phyloP scores from a whole-genome alignment of 305 asterid genomes.

The Coffea humblotiana region DNA sequence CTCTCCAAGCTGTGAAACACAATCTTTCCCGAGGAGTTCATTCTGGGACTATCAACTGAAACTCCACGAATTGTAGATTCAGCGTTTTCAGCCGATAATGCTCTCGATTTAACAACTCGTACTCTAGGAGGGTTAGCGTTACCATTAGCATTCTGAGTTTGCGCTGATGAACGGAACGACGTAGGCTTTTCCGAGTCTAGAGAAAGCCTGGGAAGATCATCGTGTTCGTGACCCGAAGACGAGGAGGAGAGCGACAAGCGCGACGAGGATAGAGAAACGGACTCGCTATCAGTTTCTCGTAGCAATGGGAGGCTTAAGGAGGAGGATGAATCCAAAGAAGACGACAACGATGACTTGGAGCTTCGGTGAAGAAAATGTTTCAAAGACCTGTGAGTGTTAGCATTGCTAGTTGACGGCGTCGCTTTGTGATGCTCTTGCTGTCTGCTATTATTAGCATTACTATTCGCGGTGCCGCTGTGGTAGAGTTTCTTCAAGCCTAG shows the following conservation, averaged over 20 bases:
- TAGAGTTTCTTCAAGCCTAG: constrained; percentile 70
- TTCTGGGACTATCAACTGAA: constrained; percentile 82
- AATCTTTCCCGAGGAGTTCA: constrained; percentile 87
- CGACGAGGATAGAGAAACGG: constrained; percentile 37
- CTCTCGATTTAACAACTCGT: constrained; percentile 46
- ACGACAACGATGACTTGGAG: constrained; percentile 50
- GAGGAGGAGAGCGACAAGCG: constrained; percentile 82
- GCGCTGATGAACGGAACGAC: constrained; percentile 35
- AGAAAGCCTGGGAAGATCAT: constrained; percentile 81
- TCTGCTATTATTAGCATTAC: constrained; percentile 6
- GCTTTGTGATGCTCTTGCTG: constrained; percentile 52
- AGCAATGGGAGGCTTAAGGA: constrained; percentile 58
- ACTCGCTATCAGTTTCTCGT: constrained; percentile 56
- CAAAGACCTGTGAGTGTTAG: constrained; percentile 39
- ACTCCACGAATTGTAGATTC: constrained; percentile 40
- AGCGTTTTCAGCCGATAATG: constrained; percentile 46
- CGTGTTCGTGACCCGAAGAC: constrained; percentile 85
- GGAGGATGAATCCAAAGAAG: constrained; percentile 49
- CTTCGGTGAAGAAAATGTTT: constrained; percentile 68
- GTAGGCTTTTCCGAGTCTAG: constrained; percentile 71
- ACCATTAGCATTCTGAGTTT: constrained; percentile 11
- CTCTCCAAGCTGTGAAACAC: constrained; percentile 84
- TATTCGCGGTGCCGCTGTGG: constrained; percentile 28
- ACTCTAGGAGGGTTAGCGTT: constrained; percentile 33
- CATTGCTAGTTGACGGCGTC: constrained; percentile 33